A percentile compares a stretch with the other conserved stretches of the same genome.
Evolutionary conservation across 805 yeast species (phyloP).

Genomic region (Candida dajiaensis): DNA sequence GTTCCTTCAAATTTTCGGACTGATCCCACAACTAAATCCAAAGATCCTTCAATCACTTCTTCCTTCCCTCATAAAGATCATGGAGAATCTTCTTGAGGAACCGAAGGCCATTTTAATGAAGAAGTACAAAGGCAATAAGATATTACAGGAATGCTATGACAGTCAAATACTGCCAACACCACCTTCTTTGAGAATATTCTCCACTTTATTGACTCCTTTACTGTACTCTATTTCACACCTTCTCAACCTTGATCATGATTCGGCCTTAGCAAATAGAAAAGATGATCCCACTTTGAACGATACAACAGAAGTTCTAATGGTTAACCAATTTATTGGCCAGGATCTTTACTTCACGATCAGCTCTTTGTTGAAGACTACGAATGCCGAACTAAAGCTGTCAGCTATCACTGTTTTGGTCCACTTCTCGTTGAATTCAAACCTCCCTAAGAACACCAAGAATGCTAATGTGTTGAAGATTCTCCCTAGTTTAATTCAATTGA

Average conservation of each 20-base stretch:
- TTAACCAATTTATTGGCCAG: constrained; percentile 12
- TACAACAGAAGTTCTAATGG: constrained; percentile 6
- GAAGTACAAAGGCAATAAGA: constrained; percentile 1
- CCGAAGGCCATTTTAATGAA: constrained; percentile 4
- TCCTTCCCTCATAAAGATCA: constrained; percentile 6
- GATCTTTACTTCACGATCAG: constrained; percentile 16
- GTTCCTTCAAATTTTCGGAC: constrained; percentile 10
- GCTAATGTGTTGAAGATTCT: constrained; percentile 15
- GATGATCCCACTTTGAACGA: constrained; percentile 1
- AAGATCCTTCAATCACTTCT: constrained; percentile 8
- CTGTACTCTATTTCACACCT: constrained; percentile 19
- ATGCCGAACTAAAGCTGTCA: constrained; percentile 19
- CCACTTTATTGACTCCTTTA: constrained; percentile 16
- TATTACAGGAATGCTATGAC: constrained; percentile 13
- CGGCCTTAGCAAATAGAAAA: constrained; percentile 1
- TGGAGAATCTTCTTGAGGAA: constrained; percentile 4
- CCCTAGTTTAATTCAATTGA: constrained; percentile 20
- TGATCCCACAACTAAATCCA: constrained; percentile 21
- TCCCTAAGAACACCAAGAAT: constrained; percentile 6
- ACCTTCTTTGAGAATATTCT: constrained; percentile 12
- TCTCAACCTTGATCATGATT: constrained; percentile 11
- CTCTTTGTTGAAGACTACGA: constrained; percentile 17
- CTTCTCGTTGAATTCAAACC: constrained; percentile 15
- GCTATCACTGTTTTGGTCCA: constrained; percentile 15
- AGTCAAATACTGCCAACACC: constrained; percentile 13